Evolutionary conservation across 768 basidiomycete genomes (phyloP).

Genomic region (Leccinellum albellum): DNA sequence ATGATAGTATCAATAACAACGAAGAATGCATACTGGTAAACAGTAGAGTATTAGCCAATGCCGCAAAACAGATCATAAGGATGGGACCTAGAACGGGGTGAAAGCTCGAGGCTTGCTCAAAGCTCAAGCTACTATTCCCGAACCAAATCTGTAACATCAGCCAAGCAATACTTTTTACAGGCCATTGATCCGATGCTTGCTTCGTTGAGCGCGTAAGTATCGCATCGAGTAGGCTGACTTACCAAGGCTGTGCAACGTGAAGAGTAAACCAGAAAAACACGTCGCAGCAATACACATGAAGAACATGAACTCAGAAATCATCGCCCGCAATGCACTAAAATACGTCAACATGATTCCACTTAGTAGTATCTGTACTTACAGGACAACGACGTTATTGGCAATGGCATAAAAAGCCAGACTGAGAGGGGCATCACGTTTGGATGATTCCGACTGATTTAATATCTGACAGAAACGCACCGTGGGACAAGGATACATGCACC

Average conservation of each 20-base stretch:
- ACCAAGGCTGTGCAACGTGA: slow-evolving; percentile 54
- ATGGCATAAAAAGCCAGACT: slow-evolving; percentile 80
- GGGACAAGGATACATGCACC: slow-evolving; percentile 85
- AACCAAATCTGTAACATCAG: slow-evolving; percentile 88
- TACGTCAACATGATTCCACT: slow-evolving; percentile 3
- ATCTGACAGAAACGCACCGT: slow-evolving; percentile 39
- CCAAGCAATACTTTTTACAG: slow-evolving; percentile 62
- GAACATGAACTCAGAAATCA: slow-evolving; percentile 76
- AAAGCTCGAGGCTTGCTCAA: slow-evolving; percentile 54
- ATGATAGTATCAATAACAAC: not conserved
- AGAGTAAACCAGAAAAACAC: slow-evolving; percentile 76
- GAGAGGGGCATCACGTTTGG: not conserved
- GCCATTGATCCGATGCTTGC: slow-evolving; percentile 31
- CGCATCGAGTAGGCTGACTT: not conserved
- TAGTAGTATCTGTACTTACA: slow-evolving; percentile 44
- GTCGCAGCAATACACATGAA: slow-evolving; percentile 74
- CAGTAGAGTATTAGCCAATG: slow-evolving; percentile 72
- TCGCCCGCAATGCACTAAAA: slow-evolving; percentile 69
- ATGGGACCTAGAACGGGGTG: slow-evolving; percentile 73
- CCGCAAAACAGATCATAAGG: slow-evolving; percentile 77
- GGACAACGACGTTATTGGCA: slow-evolving; percentile 71
- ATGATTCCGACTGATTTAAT: not conserved
- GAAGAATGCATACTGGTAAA: slow-evolving; percentile 60
- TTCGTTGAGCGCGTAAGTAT: slow-evolving; percentile 23
- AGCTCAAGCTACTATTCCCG: slow-evolving; percentile 66